These are phyloP conservation scores for Pleurotus tuber-regium DNA, from an alignment of 768 basidiomycete species.

Conservation along the genomic window DNA sequence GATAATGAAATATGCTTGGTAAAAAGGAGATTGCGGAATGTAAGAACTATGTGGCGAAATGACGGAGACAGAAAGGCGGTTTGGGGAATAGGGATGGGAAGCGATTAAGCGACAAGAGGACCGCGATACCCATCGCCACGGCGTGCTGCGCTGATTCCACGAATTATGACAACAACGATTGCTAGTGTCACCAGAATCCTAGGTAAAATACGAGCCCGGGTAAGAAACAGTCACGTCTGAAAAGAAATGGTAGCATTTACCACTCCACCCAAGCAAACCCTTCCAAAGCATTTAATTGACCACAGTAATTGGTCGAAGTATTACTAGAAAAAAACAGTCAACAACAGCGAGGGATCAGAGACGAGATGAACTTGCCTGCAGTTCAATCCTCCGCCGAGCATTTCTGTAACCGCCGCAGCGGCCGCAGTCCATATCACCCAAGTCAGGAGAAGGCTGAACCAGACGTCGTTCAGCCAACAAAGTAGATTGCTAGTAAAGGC, in stretches of 20 bases:
- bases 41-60: too few relatives aligned
- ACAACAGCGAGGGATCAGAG: background rate
- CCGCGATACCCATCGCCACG: conserved; percentile 70
- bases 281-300: conserved; percentile 72
- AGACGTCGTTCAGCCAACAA: background rate
- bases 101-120: conserved; percentile 39
- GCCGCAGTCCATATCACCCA: conserved; percentile 81
- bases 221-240: background rate
- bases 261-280: conserved; percentile 77
- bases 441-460: conserved; percentile 57
- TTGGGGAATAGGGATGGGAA: too few relatives aligned
- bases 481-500: conserved; percentile 2
- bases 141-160: conserved; percentile 55
- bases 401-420: conserved; percentile 65
- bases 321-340: conserved; percentile 19
- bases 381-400: conserved; percentile 67
- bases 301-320: conserved; percentile 57
- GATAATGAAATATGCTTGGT: too few relatives aligned
- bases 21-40: too few relatives aligned
- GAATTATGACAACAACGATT: conserved; percentile 54
- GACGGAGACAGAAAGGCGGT: too few relatives aligned
- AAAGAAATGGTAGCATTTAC: conserved; percentile 29
- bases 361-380: conserved; percentile 46
- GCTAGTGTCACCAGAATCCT: conserved; percentile 68
- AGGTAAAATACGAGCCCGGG: conserved; percentile 9